Evolutionary conservation across 2,329 filamentous ascomycete species (phyloP), one percentile per base, ranked within the genome.

Genomic region (Ophioceras dolichostomum): DNA sequence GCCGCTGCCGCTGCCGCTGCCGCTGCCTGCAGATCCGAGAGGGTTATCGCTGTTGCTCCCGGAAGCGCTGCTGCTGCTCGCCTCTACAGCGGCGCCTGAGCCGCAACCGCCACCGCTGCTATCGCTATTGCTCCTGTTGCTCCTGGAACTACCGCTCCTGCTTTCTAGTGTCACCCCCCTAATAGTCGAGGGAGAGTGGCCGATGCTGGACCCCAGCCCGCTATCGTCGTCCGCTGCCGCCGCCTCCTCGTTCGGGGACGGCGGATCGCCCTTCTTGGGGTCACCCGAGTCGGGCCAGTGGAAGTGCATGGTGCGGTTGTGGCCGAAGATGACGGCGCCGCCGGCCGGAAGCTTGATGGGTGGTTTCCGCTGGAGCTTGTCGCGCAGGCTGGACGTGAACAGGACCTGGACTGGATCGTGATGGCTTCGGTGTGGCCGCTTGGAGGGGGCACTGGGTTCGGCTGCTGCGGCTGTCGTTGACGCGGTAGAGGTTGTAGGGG

Each of bases 301-400:
- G 19, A 31, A 22, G 17, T 18, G n/a, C n/a, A 38, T 32, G 20
- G 13, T 32, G 20, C 29, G 26, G 14, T 36, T 35, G 32, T 34
- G 32, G 4, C 31, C 31, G 14, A 33, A 33, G 3, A 33, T n/a
- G 10, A 33, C 31, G 17, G 31, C 31, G 5, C 31, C 31, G n/a
- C 19, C n/a, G 4, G 10, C 4, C 17, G 16, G 31, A 10, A 33
- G 31, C n/a, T 33, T 19, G 3, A 18, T 19, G 17, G n/a, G 31
- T 13, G 31, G 10, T 13, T 33, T 33, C n/a, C 18, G 13, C 19
- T 33, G 19, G 16, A 33, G 16, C 31, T 14, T 33, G 5, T 10
- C 9, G 16, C 19, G n/a, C 20, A 35, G 21, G n/a, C 20, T n/a
- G 10, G 33, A 35, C 5, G 33, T 14, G 14, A 35, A 35, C 4